Conservation (phyloP, 192 early-diverging fungal species). For the Rhizoclosmatium globosum region DNA sequence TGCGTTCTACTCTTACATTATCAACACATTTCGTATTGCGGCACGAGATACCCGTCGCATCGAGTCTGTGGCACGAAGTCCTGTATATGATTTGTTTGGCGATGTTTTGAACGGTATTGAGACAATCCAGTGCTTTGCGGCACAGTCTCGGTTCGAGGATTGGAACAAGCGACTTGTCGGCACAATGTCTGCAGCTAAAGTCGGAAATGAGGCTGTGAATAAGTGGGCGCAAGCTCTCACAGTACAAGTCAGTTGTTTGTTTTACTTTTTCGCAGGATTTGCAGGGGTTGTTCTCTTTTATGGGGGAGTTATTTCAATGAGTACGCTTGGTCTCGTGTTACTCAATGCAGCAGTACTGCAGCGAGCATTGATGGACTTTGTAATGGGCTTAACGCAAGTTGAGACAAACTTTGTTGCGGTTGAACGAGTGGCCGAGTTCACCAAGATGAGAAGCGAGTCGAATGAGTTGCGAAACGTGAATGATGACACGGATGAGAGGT, state of each 20-base stretch:
- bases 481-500: not conserved
- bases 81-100: conserved; percentile 41
- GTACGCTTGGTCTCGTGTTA: conserved; percentile 25
- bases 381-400: conserved; percentile 29
- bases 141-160: conserved; percentile 21
- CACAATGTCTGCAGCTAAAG: conserved; percentile 1
- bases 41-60: conserved; percentile 47
- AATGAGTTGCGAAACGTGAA: not conserved
- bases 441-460: not conserved
- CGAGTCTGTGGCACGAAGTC: conserved; percentile 43
- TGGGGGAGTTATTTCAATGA: conserved; percentile 7
- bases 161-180: conserved; percentile 17
- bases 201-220: conserved; percentile 22
- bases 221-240: conserved; percentile 43
- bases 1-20: conserved; percentile 31
- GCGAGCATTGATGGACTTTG: conserved; percentile 31
- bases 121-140: conserved; percentile 19
- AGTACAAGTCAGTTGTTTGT: conserved; percentile 30
- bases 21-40: conserved; percentile 26
- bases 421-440: conserved; percentile 27
- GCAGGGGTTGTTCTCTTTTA: conserved; percentile 10
- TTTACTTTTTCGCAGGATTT: conserved; percentile 22
- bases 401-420: conserved; percentile 33
- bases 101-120: conserved; percentile 25
- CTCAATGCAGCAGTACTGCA: conserved; percentile 24